Conservation (phyloP, 2,329 filamentous ascomycete genomes). For the Coniochaeta hoffmannii region DNA sequence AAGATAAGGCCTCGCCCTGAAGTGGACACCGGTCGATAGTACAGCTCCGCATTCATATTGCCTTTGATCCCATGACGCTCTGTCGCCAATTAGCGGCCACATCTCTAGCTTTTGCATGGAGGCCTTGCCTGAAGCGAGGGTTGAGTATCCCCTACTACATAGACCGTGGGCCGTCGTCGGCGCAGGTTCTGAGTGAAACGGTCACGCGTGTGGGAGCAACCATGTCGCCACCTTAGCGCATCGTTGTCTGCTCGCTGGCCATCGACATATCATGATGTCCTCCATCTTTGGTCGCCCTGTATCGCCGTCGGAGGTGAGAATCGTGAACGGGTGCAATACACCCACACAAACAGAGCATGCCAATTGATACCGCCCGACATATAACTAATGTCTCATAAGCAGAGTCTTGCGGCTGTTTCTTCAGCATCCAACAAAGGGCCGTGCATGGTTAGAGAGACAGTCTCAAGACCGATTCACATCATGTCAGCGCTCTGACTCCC, state of each 20-base stretch:
- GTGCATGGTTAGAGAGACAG: not conserved
- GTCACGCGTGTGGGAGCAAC: not conserved
- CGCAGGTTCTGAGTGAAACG: not conserved
- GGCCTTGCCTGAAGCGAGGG: not conserved
- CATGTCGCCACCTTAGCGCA: not conserved
- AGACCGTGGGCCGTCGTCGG: not conserved
- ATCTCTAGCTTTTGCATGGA: not conserved
- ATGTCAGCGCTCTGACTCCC: not conserved
- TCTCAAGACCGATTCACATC: not conserved
- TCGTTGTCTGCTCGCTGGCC: not conserved
- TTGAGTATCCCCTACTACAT: not conserved
- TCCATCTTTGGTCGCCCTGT: not conserved
- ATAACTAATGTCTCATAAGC: not conserved
- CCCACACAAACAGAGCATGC: not conserved
- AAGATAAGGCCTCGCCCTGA: not conserved
- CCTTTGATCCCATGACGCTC: not conserved
- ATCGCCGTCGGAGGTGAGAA: not conserved
- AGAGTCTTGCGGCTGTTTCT: not conserved
- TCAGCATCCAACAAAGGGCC: too few species aligned
- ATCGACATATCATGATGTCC: not conserved
- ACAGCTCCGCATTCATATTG: not conserved
- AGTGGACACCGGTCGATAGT: not conserved
- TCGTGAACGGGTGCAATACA: not conserved
- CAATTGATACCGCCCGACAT: not conserved
- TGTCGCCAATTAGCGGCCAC: not conserved